Base-by-base conservation (phyloP, 2,329 filamentous ascomycete species). In the Ophiocordyceps sinensis region DNA sequence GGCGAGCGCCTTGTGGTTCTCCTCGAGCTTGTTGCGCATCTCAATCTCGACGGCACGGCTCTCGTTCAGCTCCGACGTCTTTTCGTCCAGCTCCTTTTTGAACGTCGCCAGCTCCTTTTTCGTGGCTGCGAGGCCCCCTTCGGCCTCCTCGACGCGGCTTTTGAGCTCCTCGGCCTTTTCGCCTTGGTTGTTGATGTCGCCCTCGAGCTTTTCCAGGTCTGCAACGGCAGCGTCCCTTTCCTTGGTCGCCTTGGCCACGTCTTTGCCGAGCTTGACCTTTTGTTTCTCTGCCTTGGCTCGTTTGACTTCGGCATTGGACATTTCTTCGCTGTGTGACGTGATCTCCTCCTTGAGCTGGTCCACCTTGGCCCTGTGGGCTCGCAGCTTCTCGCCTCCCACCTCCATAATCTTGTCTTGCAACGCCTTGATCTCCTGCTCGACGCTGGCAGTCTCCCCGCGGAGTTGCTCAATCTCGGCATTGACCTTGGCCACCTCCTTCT, bases 341-440 rank as follows among this genome's bases (percentile, higher is more conserved):
- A 96, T 87, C 56, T 94, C 81, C 52, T 87, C 83, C 58, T 93
- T 94, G 47, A 93, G 67, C 7, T 79, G 75, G 56, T 96, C 89
- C 29, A 98, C 87, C 67, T 84, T 93, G 45, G 85, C 79, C 51
- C 91, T 88, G 58, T 98, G 89, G 15, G 81, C 76, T 42, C 91
- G 81, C 15, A 98, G 77, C 62, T 85, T 87, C 53, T 96, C 87
- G 62, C 91, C 91, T 55, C 91, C 91, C 47, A 94, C 82, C 61
- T 95, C 82, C 91, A 98, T 96, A 54, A 98, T 98, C 68, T 88
- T 94, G 70, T 91, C 82, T 57, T 98, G 89, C 1, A 98, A 70
- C 17, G 73, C 73, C 63, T 94, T 89, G 62, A 98, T 96, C 60
- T 96, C 91, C 23, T 81, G 79, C 57, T 98, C 91, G 9, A 94